These are phyloP conservation scores for Heterobasidion irregulare DNA, from an alignment of 1,284 basidiomycete species.

Conservation along the genomic window DNA sequence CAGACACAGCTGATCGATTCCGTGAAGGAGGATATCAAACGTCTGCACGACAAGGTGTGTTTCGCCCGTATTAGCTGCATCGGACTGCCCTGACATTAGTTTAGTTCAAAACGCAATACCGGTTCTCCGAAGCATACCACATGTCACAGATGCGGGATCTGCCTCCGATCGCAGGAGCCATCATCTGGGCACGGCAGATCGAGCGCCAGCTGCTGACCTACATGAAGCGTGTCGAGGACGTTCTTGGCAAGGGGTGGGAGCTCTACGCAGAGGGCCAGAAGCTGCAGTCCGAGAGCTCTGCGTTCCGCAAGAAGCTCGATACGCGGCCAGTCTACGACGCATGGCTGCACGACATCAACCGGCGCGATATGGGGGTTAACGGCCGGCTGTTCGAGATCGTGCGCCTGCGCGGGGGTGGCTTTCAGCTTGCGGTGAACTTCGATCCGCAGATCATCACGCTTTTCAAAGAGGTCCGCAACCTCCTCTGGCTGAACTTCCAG, in stretches of 20 bases:
- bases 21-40: constrained; percentile 96
- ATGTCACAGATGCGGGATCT: constrained; percentile 98
- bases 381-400: constrained; percentile 97
- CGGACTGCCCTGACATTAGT: constrained; percentile 5
- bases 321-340: constrained; percentile 92
- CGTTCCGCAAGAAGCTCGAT: constrained; percentile 95
- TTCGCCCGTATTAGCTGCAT: constrained; percentile 4
- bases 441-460: constrained; percentile 97
- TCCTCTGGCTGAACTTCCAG: constrained; percentile 93
- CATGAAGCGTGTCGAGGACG: constrained; percentile 99
- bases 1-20: constrained; percentile 97
- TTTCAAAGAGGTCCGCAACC: constrained; percentile 96
- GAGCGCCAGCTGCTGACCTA: constrained; percentile 93
- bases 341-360: constrained; percentile 93
- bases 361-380: constrained; percentile 85
- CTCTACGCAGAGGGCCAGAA: constrained; percentile 98
- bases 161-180: constrained; percentile 93
- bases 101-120: constrained; percentile 90
- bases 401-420: constrained; percentile 72
- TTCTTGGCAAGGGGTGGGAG: constrained; percentile 97
- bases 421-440: constrained; percentile 92
- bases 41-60: constrained; percentile 84
- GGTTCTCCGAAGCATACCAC: constrained; percentile 92
- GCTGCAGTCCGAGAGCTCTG: constrained; percentile 84
- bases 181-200: constrained; percentile 98